Evolutionary conservation across 1,139 yeast genomes (phyloP).

Genomic region (Geotrichum australiense): DNA sequence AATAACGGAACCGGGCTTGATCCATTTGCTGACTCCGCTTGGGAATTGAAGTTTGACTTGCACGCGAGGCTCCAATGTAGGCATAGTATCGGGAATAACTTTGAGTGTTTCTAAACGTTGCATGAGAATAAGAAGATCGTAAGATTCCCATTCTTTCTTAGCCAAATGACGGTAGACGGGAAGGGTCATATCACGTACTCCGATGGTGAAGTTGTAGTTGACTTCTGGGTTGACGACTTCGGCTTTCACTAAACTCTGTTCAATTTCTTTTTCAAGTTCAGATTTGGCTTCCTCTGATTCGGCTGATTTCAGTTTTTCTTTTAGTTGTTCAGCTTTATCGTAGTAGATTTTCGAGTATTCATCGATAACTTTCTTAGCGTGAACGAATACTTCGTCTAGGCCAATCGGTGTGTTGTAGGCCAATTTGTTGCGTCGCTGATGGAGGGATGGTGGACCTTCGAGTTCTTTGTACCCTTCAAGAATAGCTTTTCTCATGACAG

Average conservation of each 20-base stretch:
- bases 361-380: slow-evolving; percentile 57
- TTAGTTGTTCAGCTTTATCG: slow-evolving; percentile 28
- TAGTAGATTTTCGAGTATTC: slow-evolving; percentile 35
- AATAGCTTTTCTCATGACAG: slow-evolving; percentile 31
- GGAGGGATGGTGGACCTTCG: slow-evolving; percentile 44
- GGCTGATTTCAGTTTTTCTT: slow-evolving; percentile 19
- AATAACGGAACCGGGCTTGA: slow-evolving; percentile 70
- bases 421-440: slow-evolving; percentile 39
- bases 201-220: slow-evolving; percentile 50
- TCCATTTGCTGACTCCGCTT: slow-evolving; percentile 59
- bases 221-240: slow-evolving; percentile 80
- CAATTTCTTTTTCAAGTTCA: slow-evolving; percentile 15
- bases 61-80: slow-evolving; percentile 78
- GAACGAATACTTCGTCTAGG: slow-evolving; percentile 63
- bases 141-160: slow-evolving; percentile 62
- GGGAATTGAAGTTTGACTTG: slow-evolving; percentile 70
- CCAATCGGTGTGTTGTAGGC: slow-evolving; percentile 63
- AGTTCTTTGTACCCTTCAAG: slow-evolving; percentile 33
- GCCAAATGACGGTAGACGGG: slow-evolving; percentile 75
- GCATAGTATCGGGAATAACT: slow-evolving; percentile 89
- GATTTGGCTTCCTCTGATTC: slow-evolving; percentile 7
- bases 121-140: slow-evolving; percentile 65
- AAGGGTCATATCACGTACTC: slow-evolving; percentile 54
- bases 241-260: slow-evolving; percentile 42
- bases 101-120: slow-evolving; percentile 83